Conservation (phyloP, 495 filamentous ascomycete genomes). For the Penicillium odoratum region DNA sequence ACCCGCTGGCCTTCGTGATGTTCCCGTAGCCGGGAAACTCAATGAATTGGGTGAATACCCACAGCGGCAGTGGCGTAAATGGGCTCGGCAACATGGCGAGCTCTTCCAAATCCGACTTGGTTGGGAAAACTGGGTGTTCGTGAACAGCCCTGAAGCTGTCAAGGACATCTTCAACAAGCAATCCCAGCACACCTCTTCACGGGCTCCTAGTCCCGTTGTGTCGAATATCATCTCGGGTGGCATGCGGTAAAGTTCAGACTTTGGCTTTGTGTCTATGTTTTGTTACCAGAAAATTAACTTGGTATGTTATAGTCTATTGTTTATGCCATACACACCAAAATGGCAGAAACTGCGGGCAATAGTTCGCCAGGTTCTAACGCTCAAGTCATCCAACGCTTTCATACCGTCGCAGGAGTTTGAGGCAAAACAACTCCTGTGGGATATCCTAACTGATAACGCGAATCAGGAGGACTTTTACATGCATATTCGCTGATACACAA, state of each 20-base stretch:
- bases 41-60: not conserved
- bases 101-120: conserved; percentile 28
- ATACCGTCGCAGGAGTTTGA: not conserved
- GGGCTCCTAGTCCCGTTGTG: conserved; percentile 27
- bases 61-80: not conserved
- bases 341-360: not conserved
- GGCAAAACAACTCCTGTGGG: not conserved
- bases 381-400: not conserved
- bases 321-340: not conserved
- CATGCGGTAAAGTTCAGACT: not conserved
- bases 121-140: conserved; percentile 41
- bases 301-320: not conserved
- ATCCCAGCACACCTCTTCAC: conserved; percentile 25
- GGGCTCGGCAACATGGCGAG: not conserved
- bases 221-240: conserved; percentile 8
- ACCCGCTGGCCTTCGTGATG: too few species aligned
- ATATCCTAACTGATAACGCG: not conserved
- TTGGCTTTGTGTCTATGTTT: too few species aligned
- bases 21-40: too few species aligned
- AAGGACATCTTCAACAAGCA: conserved; percentile 44
- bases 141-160: conserved; percentile 41
- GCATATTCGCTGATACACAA: not conserved
- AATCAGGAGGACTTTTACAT: not conserved
- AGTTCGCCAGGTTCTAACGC: not conserved
- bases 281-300: too few species aligned